Conservation (phyloP, 2,329 filamentous ascomycete species). For the Sarocladium strictum region DNA sequence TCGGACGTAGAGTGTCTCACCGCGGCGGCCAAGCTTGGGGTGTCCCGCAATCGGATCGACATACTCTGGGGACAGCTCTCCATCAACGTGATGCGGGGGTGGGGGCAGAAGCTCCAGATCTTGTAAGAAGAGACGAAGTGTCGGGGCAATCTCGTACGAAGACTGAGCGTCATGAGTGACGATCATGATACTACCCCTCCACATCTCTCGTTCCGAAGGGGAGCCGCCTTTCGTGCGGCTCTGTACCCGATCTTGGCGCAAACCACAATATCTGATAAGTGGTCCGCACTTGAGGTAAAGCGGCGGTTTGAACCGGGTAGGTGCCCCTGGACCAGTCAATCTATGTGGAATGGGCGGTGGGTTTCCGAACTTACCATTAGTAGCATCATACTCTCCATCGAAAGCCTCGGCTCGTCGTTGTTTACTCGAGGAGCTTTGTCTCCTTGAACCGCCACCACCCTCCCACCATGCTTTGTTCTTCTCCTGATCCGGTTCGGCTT, state of each 20-base stretch:
- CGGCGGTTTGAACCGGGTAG: slow-evolving; percentile 73
- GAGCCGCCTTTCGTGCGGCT: slow-evolving; percentile 20
- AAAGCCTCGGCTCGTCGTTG: slow-evolving; percentile 57
- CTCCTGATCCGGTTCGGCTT: slow-evolving; percentile 31
- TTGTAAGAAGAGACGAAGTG: slow-evolving; percentile 78
- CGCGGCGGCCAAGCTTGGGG: slow-evolving; percentile 76
- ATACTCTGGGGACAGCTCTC: slow-evolving; percentile 70
- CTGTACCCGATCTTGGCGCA: slow-evolving; percentile 56
- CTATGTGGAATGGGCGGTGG: neutral
- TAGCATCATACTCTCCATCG: slow-evolving; percentile 62
- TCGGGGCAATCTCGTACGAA: slow-evolving; percentile 73
- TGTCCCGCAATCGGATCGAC: slow-evolving; percentile 86
- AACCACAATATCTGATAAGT: slow-evolving; percentile 81
- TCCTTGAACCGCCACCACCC: slow-evolving; percentile 37
- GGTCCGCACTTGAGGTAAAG: slow-evolving; percentile 88
- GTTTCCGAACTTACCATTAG: slow-evolving; percentile 38
- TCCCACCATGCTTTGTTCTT: slow-evolving; percentile 74
- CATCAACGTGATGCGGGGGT: slow-evolving; percentile 61
- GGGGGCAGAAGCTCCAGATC: slow-evolving; percentile 76
- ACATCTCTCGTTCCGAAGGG: slow-evolving; percentile 63
- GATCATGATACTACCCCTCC: slow-evolving; percentile 94
- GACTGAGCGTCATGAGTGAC: slow-evolving; percentile 83
- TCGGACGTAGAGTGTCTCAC: slow-evolving; percentile 80
- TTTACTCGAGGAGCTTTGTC: slow-evolving; percentile 39
- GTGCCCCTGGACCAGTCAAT: slow-evolving; percentile 29